Base-by-base conservation (phyloP, 176 grass and related monocot genomes). In the Dendrocalamus sinicus region DNA sequence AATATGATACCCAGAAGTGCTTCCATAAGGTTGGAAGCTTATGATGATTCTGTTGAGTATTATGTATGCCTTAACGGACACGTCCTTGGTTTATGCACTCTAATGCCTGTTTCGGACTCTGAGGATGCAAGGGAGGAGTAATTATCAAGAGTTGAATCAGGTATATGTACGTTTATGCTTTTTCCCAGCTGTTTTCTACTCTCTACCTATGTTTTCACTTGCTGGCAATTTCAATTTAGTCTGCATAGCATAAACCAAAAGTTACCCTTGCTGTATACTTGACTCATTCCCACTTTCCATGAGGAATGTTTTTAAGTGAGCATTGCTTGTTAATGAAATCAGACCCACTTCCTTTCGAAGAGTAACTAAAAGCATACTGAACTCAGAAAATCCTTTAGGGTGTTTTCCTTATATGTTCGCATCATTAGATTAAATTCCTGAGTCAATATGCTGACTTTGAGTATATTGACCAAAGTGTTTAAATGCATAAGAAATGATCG, bases 21-120 rank as follows among this genome's bases (percentile, higher is more conserved):
- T 16, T 83, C 82, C 2, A 62, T 66, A 24, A 86, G 89, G 61
- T 70, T 93, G 47, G 94, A 78, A 59, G 87, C 89, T 51, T 93
- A 93, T 80, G 89, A 91, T 46, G 89, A 93, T 78, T 89, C 72
- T 57, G 89, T 88, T 61, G 94, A 96, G 73, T 96, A 83, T 64
- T 96, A 89, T 91, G 75, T 91, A 77, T 96, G 94, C 58, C 91
- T 96, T 78, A 96, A 96, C 43, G 94, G 94, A 7, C 94, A 96
- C 80, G 86, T 96, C 67, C 62, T 93, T 83, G 94, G 94, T 45
- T 44, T 87, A 46, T 96, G 91, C 84, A 88, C 91, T 83, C 73
- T 96, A 2, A 82, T 90, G 74, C 94, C 94, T 43, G 26, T 91
- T 50, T 91, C 91, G 5, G 94, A 96, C 37, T 93, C 91, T 19